Base-by-base conservation (phyloP, 352 stramenopile genomes). In the Thalassiosira exigua region DNA sequence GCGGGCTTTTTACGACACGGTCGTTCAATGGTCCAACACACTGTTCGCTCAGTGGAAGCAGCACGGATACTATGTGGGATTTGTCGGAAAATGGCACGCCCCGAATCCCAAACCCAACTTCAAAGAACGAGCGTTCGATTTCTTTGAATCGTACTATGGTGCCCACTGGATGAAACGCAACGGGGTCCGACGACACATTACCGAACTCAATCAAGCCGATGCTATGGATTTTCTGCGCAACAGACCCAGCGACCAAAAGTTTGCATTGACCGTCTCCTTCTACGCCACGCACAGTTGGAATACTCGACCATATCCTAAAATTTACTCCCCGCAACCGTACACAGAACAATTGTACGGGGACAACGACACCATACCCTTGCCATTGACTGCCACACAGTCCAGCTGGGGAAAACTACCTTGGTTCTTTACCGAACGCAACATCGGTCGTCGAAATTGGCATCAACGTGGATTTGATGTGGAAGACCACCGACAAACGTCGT, bases 41-140 rank as follows among this genome's bases (percentile, higher is more conserved):
- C n/a, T n/a, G n/a, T n/a, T n/a, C n/a, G n/a, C n/a, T n/a, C n/a
- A n/a, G n/a, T n/a, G n/a, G n/a, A n/a, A n/a, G n/a, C n/a, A n/a
- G n/a, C n/a, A n/a, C n/a, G n/a, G n/a, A n/a, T 91, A 92, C 69
- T 76, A 88, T 54, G 82, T 83, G 0, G 84, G 86, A 26, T 58
- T 87, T 46, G 68, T 84, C 12, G 86, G 84, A 1, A 92, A 92
- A 51, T 91, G 84, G 81, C 75, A 84, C 22, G 57, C 78, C 17
- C 68, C 80, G 17, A 5, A 85, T 11, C 65, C 61, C 9, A 48
- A 48, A 48, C 39, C n/a, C 39, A 48, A 48, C n/a, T 48, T 48
- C 0, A n/a, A n/a, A n/a, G n/a, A n/a, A n/a, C n/a, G n/a, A n/a
- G n/a, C n/a, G n/a, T 79, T 50, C 21, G 12, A 68, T 1, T 79